Conservation (phyloP, 2,329 filamentous ascomycete genomes). For the Monosporascus sp. region DNA sequence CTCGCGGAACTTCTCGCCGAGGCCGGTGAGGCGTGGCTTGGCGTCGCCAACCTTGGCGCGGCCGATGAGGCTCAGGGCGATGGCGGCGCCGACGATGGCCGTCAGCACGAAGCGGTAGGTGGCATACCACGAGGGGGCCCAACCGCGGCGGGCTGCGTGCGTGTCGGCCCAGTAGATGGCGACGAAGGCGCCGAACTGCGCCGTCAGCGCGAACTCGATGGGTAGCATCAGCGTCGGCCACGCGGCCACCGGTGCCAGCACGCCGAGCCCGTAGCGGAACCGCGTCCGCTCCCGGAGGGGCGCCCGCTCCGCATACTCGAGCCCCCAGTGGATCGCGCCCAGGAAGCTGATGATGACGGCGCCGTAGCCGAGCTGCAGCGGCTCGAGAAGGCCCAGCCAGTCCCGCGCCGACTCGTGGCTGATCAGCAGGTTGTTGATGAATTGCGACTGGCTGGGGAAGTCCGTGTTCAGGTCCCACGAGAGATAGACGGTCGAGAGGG, state of each 20-base stretch:
- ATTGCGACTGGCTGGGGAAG: constrained; percentile 50
- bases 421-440: constrained; percentile 62
- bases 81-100: constrained; percentile 77
- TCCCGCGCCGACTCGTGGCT: constrained; percentile 66
- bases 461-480: constrained; percentile 76
- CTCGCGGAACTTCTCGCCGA: constrained; percentile 34
- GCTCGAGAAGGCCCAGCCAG: constrained; percentile 71
- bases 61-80: constrained; percentile 75
- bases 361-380: constrained; percentile 85
- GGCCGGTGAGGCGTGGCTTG: constrained; percentile 28
- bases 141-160: constrained; percentile 65
- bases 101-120: constrained; percentile 91
- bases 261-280: constrained; percentile 76
- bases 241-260: constrained; percentile 72
- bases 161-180: constrained; percentile 82
- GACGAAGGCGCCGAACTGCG: constrained; percentile 80
- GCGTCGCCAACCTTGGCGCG: constrained; percentile 64
- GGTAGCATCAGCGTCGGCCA: constrained; percentile 89
- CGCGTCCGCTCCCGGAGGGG: constrained; percentile 59
- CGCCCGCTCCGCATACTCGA: constrained; percentile 73
- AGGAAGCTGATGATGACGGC: constrained; percentile 92
- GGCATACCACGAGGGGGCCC: constrained; percentile 79
- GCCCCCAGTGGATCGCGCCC: constrained; percentile 87
- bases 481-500: constrained; percentile 73
- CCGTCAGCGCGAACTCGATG: constrained; percentile 76